Percentiles rank a stretch among this genome's conserved stretches.
These are phyloP conservation scores for Lecanosticta acicola DNA, from an alignment of 2,329 filamentous ascomycete species.

Conservation along the genomic window DNA sequence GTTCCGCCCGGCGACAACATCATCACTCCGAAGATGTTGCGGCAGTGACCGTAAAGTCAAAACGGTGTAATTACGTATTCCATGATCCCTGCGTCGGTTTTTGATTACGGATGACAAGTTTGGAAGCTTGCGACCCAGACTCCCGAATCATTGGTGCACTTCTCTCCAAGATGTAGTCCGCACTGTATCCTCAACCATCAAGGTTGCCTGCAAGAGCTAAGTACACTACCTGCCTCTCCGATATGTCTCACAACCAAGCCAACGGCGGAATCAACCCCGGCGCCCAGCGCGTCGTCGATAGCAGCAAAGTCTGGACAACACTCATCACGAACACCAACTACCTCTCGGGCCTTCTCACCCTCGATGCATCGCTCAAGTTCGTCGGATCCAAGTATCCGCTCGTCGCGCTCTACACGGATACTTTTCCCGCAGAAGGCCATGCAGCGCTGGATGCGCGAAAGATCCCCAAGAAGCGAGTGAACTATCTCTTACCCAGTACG, in stretches of 20 bases:
- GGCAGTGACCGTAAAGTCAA: not conserved
- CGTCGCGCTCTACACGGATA: conserved; percentile 74
- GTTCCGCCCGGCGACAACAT: too few species aligned
- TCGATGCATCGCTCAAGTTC: conserved; percentile 68
- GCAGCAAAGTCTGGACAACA: conserved; percentile 68
- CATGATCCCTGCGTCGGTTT: not conserved
- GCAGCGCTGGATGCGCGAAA: conserved; percentile 62
- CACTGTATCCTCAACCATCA: conserved; percentile 5
- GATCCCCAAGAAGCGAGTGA: conserved; percentile 65
- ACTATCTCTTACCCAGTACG: conserved; percentile 63
- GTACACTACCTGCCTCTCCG: not conserved
- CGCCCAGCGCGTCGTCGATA: conserved; percentile 29
- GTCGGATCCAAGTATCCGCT: conserved; percentile 66
- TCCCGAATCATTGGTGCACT: not conserved
- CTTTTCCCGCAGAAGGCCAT: conserved; percentile 64
- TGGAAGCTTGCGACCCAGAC: not conserved
- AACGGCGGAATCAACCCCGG: conserved; percentile 19
- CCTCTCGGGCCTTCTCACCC: conserved; percentile 73
- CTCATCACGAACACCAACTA: conserved; percentile 82
- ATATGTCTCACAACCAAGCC: conserved; percentile 8
- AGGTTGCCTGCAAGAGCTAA: conserved; percentile 8
- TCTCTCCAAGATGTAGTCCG: conserved; percentile 8
- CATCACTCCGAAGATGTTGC: too few species aligned
- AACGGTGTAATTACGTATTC: conserved; percentile 2
- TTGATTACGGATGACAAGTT: conserved; percentile 2